phyloP scores from a whole-genome alignment of 805 yeast species.

The Wickerhamiella dianesei region DNA sequence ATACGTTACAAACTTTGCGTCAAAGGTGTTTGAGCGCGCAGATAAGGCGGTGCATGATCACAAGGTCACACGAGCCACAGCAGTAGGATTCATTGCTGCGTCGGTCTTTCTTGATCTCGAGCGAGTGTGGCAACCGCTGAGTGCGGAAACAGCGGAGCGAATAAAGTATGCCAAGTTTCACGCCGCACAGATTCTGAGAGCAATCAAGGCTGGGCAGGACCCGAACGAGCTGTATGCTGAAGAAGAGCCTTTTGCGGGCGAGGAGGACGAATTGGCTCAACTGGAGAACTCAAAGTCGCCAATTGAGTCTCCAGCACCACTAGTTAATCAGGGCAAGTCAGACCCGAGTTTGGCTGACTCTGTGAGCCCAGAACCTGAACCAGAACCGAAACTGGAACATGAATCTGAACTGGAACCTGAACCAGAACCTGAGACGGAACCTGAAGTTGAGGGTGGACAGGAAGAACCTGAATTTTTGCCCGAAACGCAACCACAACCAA shows the following conservation, averaged over 20 bases:
- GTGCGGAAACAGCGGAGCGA: conserved; percentile 29
- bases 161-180: conserved; percentile 51
- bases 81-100: conserved; percentile 39
- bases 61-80: conserved; percentile 34
- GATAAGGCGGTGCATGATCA: conserved; percentile 36
- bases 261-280: background rate
- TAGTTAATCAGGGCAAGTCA: too few species aligned
- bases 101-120: conserved; percentile 39
- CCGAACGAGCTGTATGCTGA: conserved; percentile 43
- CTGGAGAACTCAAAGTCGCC: background rate
- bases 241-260: conserved; percentile 16
- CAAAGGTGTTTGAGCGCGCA: conserved; percentile 42
- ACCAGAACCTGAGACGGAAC: too few species aligned
- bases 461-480: too few species aligned
- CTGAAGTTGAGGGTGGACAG: too few species aligned
- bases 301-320: background rate
- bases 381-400: too few species aligned
- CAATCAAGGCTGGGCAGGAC: conserved; percentile 36
- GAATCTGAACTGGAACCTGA: too few species aligned
- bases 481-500: too few species aligned
- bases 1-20: conserved; percentile 44
- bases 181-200: conserved; percentile 42
- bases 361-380: too few species aligned
- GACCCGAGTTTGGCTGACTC: too few species aligned
- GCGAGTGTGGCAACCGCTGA: conserved; percentile 26